Base-by-base conservation (phyloP, 192 early-diverging fungal genomes). In the Coemansia sp. region DNA sequence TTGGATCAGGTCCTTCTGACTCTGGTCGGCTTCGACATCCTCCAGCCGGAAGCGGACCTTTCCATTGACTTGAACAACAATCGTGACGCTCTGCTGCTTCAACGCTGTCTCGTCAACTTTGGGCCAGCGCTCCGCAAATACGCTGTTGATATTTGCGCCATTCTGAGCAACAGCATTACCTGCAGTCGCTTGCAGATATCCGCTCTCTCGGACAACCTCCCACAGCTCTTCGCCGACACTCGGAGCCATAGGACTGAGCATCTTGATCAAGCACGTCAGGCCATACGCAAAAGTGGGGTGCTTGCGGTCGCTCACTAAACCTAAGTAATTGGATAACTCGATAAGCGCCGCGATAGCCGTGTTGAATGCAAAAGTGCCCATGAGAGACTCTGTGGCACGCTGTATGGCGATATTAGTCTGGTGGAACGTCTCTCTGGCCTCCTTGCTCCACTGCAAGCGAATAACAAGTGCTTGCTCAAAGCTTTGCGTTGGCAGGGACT, bases 301-400 rank as follows among this genome's bases (percentile, higher is more conserved):
- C 12, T 60, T 11, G 34, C 57, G 58, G 66, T 73, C 73, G 21
- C 50, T 59, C 12, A 60, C 71, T 0, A 53, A 23, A 0, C 41
- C 70, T 48, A 90, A 62, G 23, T 75, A 68, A 64, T 87, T 84
- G 46, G 90, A 89, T 23, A 96, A 76, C 73, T 96, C 94, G 72
- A 96, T 96, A 36, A 98, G 81, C 63, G 87, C 81, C 0, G 95
- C 85, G 59, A 96, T 93, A 25, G 90, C 93, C 0, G 93, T 93
- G 76, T 96, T 92, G 75, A 98, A 93, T 19, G 86, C 78, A 75
- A 85, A 86, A 11, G 85, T 64, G 14, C 31, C 62, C 8, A 37
- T 44, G 55, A 90, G 57, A 0, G 85, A 75, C 31, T 67, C 66
- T 11, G 86, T 86, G 15, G 79, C 77, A 46, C 63, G 58, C 70